phyloP scores from a whole-genome alignment of 2,329 filamentous ascomycete genomes.

The Dothidotthia symphoricarpi region DNA sequence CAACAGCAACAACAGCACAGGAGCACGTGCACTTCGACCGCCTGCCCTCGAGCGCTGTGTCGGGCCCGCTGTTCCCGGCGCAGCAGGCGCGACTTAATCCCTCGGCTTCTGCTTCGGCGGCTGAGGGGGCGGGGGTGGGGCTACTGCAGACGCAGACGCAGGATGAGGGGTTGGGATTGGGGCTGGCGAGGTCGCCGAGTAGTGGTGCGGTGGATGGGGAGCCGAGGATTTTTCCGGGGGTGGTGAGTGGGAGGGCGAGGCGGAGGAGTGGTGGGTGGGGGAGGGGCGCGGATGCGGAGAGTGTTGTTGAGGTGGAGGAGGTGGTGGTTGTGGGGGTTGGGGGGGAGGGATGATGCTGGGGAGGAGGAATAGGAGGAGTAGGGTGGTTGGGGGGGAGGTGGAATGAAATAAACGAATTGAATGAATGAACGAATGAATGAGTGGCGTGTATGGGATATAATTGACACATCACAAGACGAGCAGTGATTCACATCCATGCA shows the following conservation, averaged over 20 bases:
- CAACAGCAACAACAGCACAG: too few species aligned
- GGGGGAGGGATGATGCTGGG: too few species aligned
- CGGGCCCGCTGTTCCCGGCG: conserved; percentile 26
- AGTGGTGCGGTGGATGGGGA: conserved; percentile 51
- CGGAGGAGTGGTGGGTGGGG: conserved; percentile 31
- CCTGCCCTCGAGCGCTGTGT: conserved; percentile 33
- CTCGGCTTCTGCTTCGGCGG: conserved; percentile 21
- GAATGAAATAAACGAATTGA: too few species aligned
- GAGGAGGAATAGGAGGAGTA: too few species aligned
- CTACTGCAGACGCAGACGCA: conserved; percentile 15
- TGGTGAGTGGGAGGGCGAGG: conserved; percentile 53
- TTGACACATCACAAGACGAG: too few species aligned
- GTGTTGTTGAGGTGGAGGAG: conserved; percentile 5
- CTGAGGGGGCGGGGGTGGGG: conserved; percentile 31
- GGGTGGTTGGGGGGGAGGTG: too few species aligned
- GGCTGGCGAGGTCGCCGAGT: conserved; percentile 25
- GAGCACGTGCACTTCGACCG: conserved; percentile 33
- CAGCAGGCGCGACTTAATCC: conserved; percentile 41
- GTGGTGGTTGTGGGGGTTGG: too few species aligned
- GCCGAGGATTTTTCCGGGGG: conserved; percentile 69
- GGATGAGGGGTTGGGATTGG: conserved; percentile 15
- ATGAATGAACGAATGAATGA: too few species aligned
- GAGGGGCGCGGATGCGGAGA: conserved; percentile 14
- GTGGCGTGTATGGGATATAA: too few species aligned
- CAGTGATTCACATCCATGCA: too few species aligned